Evolutionary conservation across 257 asterid genomes (phyloP).

Genomic region (Paulownia fortunei): DNA sequence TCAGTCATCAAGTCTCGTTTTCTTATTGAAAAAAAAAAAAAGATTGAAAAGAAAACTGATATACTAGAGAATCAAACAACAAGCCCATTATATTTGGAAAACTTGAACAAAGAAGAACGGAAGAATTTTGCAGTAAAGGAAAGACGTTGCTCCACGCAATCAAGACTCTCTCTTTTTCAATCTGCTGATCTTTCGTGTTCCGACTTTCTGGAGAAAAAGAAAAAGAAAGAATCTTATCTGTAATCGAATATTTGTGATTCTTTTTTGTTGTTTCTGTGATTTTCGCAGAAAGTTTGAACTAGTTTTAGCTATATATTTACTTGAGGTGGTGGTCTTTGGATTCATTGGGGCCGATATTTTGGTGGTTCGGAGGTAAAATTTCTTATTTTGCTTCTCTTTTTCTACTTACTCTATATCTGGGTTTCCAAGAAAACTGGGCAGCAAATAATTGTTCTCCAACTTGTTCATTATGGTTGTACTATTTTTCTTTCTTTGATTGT

Average conservation of each 20-base stretch:
- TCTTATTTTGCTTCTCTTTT: not conserved
- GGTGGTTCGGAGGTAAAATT: constrained; percentile 31
- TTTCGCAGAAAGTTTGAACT: constrained; percentile 12
- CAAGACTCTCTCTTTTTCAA: constrained; percentile 33
- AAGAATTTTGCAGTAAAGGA: constrained; percentile 10
- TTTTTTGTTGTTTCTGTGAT: not conserved
- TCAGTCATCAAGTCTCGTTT: constrained; percentile 44
- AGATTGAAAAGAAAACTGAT: not conserved
- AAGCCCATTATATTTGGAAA: constrained; percentile 9
- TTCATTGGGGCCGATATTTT: constrained; percentile 19
- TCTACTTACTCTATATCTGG: constrained; percentile 25
- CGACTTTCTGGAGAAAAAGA: not conserved
- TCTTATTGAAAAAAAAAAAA: not conserved
- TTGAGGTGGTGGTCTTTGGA: constrained; percentile 35
- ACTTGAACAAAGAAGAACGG: constrained; percentile 21
- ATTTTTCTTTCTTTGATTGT: not conserved
- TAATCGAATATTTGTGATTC: constrained; percentile 29
- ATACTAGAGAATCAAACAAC: not conserved
- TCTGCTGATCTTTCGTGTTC: constrained; percentile 12
- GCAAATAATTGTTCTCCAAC: not conserved
- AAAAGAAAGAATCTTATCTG: not conserved
- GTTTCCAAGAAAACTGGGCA: not conserved
- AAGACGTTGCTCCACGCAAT: constrained; percentile 35
- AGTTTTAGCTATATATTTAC: constrained; percentile 5
- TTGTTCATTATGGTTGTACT: constrained; percentile 3